Evolutionary conservation across 495 filamentous ascomycete genomes (phyloP), one percentile per base, ranked within the genome.

Genomic region (Podospora pseudopauciseta): DNA sequence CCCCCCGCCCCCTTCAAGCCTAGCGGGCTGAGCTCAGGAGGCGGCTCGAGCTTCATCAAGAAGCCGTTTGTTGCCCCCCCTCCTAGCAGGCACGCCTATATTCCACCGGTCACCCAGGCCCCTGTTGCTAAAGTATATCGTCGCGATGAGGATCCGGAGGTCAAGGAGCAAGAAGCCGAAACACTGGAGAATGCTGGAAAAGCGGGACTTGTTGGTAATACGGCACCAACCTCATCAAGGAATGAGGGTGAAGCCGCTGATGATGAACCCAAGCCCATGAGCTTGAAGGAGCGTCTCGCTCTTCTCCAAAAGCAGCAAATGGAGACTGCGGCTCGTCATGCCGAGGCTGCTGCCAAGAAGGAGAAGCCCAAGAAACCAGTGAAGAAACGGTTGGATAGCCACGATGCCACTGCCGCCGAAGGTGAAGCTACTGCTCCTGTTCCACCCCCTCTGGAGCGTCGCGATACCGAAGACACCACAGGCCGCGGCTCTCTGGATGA

Each of bases 51-150:
- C 67, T 98, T 98, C 71, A 88, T 98, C 77, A 97, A 96, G 84
- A 98, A 98, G 78, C 93, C 95, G n/a, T 99, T 97, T 73, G 95
- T 99, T 67, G 90, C 95, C 1, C 93, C 96, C 34, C 95, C 95
- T 64, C 95, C 95, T 6, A 96, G 92, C 77, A 91, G 93, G 70
- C 90, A 97, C 83, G 90, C 96, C 2, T 99, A 92, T 73, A 86
- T 98, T 1, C 90, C 95, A 49, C 88, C 89, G 5, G 87, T 88
- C 44, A 81, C 77, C 11, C 76, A 83, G 55, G 87, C 89, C 44
- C 83, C 87, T 30, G 87, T 88, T 19, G 86, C 89, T 32, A 95
- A 90, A 80, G 76, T 92, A 13, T 97, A 97, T 73, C 87, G 89
- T 64, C 84, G 96, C 54, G 95, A 97, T 59, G 95, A 97, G 71